A percentile compares a stretch with the other conserved stretches of the same genome.
These are phyloP conservation scores for Dioscorea dumetorum DNA, from an alignment of 106 monocot genomes.

Conservation along the genomic window DNA sequence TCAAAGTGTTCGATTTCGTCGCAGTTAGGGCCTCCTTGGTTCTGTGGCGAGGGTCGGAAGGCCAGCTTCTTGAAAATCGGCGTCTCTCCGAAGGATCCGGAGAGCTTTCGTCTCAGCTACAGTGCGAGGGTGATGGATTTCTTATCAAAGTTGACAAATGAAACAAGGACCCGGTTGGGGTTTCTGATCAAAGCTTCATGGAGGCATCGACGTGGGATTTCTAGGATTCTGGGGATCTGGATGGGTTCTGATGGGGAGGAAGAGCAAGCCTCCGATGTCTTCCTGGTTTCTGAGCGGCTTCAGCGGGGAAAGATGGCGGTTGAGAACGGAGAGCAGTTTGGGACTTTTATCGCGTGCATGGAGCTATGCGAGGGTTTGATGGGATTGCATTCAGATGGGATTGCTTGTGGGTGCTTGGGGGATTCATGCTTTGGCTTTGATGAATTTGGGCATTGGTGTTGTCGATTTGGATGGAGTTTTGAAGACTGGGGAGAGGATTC, in stretches of 20 bases:
- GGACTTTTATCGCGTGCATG: conserved; percentile 17
- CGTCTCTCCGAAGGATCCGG: background rate
- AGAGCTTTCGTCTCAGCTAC: conserved; percentile 42
- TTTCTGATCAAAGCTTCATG: conserved; percentile 35
- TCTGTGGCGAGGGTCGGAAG: conserved; percentile 12
- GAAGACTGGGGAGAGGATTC: conserved; percentile 21
- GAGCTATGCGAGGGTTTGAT: conserved; percentile 80
- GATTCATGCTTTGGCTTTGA: conserved; percentile 53
- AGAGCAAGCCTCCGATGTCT: conserved; percentile 22
- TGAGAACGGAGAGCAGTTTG: conserved; percentile 19
- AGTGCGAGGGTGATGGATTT: conserved; percentile 28
- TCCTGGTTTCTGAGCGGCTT: conserved; percentile 54
- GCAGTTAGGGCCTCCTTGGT: conserved; percentile 10
- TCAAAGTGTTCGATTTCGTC: background rate
- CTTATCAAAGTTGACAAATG: conserved; percentile 29
- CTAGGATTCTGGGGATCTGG: conserved; percentile 72
- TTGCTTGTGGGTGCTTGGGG: conserved; percentile 58
- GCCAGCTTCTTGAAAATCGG: conserved; percentile 44
- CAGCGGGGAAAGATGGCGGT: background rate
- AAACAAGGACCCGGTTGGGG: conserved; percentile 17
- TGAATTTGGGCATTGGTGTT: conserved; percentile 52
- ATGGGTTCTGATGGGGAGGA: conserved; percentile 33
- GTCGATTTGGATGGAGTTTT: conserved; percentile 66
- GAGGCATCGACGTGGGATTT: conserved; percentile 33
- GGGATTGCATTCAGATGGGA: conserved; percentile 43